phyloP scores from a whole-genome alignment of 2,329 filamentous ascomycete genomes.

The Niveomyces coronatus region DNA sequence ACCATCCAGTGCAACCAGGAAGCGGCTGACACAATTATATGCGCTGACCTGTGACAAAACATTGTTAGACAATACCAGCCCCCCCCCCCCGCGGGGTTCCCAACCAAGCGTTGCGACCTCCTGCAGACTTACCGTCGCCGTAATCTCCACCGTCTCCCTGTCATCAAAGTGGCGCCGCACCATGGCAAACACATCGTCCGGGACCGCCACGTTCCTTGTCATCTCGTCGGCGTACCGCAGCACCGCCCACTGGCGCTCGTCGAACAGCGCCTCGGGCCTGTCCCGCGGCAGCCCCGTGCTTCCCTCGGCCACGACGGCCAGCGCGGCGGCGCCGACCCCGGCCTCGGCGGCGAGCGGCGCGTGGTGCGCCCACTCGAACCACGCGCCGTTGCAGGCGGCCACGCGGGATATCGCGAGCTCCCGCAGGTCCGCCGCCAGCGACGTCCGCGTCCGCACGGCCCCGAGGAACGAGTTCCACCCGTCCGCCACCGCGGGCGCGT shows the following conservation, averaged over 20 bases:
- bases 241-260: conserved; percentile 54
- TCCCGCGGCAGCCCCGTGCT: too few relatives aligned
- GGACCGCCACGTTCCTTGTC: conserved; percentile 62
- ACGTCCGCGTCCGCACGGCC: conserved; percentile 46
- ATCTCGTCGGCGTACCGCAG: conserved; percentile 72
- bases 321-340: conserved; percentile 42
- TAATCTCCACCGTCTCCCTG: conserved; percentile 70
- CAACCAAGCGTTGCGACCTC: too few relatives aligned
- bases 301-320: conserved; percentile 39
- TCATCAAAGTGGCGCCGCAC: conserved; percentile 55
- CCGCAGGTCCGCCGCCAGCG: conserved; percentile 45
- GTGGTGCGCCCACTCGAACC: conserved; percentile 80
- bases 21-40: conserved; percentile 80
- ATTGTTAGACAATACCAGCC: conserved; percentile 12
- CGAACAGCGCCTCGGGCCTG: conserved; percentile 21
- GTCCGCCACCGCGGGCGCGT: conserved; percentile 63
- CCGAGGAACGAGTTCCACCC: conserved; percentile 65
- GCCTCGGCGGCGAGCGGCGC: conserved; percentile 53
- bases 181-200: conserved; percentile 54
- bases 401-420: conserved; percentile 76
- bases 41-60: conserved; percentile 41
- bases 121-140: conserved; percentile 49
- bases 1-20: conserved; percentile 74
- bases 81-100: too few relatives aligned
- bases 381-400: conserved; percentile 68